These are phyloP conservation scores for Pseudonectria foliicola DNA, from an alignment of 2,329 filamentous ascomycete genomes.

Conservation along the genomic window DNA sequence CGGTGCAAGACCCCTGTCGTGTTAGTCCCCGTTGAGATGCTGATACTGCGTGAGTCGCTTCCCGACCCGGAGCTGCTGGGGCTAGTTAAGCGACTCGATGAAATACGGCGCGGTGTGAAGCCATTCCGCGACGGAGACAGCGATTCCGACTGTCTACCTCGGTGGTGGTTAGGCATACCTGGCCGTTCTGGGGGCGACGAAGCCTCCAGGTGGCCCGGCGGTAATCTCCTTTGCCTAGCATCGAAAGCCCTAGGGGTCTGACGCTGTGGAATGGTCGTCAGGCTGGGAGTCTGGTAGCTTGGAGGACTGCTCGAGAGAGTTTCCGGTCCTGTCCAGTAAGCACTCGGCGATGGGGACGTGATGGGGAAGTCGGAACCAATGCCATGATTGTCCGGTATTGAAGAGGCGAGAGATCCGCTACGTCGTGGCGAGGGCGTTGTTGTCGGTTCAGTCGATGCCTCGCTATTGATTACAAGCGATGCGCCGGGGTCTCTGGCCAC, in stretches of 20 bases:
- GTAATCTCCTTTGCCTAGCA: constrained; percentile 13
- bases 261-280: constrained; percentile 15
- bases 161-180: constrained; percentile 9
- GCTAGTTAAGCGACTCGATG: constrained; percentile 8
- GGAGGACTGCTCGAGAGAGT: constrained; percentile 4
- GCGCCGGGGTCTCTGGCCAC: constrained; percentile 22
- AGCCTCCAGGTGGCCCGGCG: constrained; percentile 8
- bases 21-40: constrained; percentile 18
- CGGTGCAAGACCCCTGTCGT: constrained; percentile 24
- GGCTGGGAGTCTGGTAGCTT: constrained; percentile 7
- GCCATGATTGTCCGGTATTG: not conserved
- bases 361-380: constrained; percentile 2
- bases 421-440: constrained; percentile 7
- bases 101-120: constrained; percentile 1
- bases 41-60: constrained; percentile 17
- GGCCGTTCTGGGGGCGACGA: constrained; percentile 11
- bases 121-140: constrained; percentile 3
- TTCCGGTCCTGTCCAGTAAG: constrained; percentile 2
- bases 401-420: constrained; percentile 9
- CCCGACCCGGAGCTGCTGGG: constrained; percentile 19
- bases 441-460: constrained; percentile 10
- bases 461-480: constrained; percentile 21
- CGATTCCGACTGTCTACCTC: constrained; percentile 8
- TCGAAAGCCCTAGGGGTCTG: constrained; percentile 9
- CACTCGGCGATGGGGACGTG: not conserved